These are phyloP conservation scores for Solanum sejunctum DNA, from an alignment of 257 asterid genomes.

Conservation along the genomic window DNA sequence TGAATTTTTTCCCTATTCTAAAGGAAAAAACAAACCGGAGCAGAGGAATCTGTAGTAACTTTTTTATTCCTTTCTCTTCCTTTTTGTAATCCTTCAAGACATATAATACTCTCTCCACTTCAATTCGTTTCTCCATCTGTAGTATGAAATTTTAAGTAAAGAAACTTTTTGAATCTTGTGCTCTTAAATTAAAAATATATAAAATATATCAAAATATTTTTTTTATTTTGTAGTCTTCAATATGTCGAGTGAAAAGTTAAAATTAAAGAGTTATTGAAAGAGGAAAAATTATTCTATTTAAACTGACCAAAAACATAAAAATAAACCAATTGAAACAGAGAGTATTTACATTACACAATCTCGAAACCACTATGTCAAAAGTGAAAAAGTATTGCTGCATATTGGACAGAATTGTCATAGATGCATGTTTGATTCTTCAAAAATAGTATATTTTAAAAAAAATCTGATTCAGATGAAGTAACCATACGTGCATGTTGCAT, in stretches of 20 bases:
- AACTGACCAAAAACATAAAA: no score
- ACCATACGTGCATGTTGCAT: no score
- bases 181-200: no score
- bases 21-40: background rate
- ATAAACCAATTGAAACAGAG: no score
- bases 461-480: no score
- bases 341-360: background rate
- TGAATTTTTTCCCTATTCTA: background rate
- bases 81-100: background rate
- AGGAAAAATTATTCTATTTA: no score
- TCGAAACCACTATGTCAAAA: background rate
- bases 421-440: no score
- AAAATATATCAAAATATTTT: no score
- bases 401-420: no score
- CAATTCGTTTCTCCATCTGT: background rate
- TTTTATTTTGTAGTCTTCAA: background rate
- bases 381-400: no score
- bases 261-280: background rate
- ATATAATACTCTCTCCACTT: background rate
- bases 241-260: fast-evolving
- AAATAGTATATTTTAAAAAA: no score
- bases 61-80: background rate
- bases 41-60: background rate
- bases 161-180: background rate
- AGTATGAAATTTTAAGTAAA: fast-evolving